Conservation (phyloP, 345 rosid species). For the Cardamine resedifolia region DNA sequence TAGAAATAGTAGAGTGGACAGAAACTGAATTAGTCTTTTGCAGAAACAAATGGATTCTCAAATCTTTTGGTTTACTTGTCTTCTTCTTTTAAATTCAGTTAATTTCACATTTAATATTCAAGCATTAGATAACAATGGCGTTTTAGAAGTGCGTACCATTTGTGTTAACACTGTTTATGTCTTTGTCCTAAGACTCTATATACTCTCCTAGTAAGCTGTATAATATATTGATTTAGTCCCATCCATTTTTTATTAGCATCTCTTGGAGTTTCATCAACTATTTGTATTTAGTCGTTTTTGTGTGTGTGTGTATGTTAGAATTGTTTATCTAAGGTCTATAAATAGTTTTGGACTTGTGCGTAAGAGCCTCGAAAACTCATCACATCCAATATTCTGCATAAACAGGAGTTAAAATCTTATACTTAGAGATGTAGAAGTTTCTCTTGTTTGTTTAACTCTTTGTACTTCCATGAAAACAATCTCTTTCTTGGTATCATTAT, state of each 20-base stretch:
- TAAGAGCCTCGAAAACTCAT: too few species aligned
- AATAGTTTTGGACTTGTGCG: too few species aligned
- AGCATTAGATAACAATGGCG: conserved; percentile 23
- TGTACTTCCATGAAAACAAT: too few species aligned
- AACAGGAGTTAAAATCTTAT: too few species aligned
- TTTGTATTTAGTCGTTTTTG: background rate
- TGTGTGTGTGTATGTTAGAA: too few species aligned
- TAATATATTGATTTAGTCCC: conserved; percentile 12
- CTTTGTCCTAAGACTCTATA: background rate
- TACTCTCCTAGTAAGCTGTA: background rate
- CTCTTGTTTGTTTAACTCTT: too few species aligned
- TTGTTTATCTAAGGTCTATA: too few species aligned
- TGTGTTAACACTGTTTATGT: conserved; percentile 13
- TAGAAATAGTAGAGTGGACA: conserved; percentile 59
- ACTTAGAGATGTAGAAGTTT: too few species aligned
- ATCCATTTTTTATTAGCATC: background rate
- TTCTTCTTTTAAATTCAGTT: conserved; percentile 23
- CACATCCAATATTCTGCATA: too few species aligned
- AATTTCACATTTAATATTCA: conserved; percentile 24
- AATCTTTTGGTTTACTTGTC: background rate
- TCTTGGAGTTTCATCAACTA: background rate
- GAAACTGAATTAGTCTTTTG: conserved; percentile 48
- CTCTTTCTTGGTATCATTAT: too few species aligned
- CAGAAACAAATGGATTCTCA: conserved; percentile 10
- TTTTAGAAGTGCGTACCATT: conserved; percentile 4